Base-by-base conservation (phyloP, 106 monocot species). In the Apostasia shenzhenica region DNA sequence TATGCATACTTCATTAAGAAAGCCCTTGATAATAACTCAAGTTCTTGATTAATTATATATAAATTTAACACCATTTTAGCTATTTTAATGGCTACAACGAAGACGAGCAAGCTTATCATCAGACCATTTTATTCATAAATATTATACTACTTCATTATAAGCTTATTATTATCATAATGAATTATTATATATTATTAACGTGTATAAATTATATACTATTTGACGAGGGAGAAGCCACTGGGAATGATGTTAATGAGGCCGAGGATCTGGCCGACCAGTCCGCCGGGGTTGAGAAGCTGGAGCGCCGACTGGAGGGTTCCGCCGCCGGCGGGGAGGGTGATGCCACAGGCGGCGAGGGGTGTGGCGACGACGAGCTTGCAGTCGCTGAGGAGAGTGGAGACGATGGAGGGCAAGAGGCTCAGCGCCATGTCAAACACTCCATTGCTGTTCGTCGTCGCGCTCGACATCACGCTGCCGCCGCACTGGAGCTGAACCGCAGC, bases 311-410 rank as follows among this genome's bases (percentile, higher is more conserved):
- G 48, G 6, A 74, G 67, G 1, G 59, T 13, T 42, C 74, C 74
- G 39, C 3, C 12, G 41, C 2, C n/a, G n/a, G 74, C 4, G 1
- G 74, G 74, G 5, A 74, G 67, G 1, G 74, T 49, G 42, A 58
- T 49, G 55, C 59, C 74, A 67, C 74, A 74, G 40, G 74, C 49
- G 41, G 74, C 48, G 41, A 85, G 76, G 45, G 81, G 85, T 14
- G 85, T 81, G 57, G 43, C 59, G 41, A 85, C 85, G 43, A 73
- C 75, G 11, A 81, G 75, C 45, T 66, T 81, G 75, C 85, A 81
- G 61, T 66, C 48, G 47, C 26, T 73, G 7, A 85, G 54, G 14
- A 85, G 72, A 0, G 85, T 79, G 1, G 78, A 68, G 14, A 85
- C 37, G 63, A 79, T 68, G 3, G 67, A 69, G 43, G 75, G 71